Evolutionary conservation across 768 basidiomycete species (phyloP), one percentile per base, ranked within the genome.

Genomic region (Aureoboletus auriporus): DNA sequence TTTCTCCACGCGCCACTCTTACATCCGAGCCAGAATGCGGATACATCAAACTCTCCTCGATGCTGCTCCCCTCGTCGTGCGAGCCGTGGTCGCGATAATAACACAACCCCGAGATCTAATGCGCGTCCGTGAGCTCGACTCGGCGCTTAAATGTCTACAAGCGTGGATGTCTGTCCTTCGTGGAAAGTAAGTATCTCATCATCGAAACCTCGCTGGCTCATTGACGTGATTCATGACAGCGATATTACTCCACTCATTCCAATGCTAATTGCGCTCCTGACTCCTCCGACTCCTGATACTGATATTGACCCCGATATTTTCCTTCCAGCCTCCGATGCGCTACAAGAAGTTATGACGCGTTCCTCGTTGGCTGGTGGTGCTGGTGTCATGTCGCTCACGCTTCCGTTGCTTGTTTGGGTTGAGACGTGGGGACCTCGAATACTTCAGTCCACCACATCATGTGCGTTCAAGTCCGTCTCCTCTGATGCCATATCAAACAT

Each of bases 321-420:
- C 57, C 66, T 83, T 9, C 72, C 82, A 0, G 78, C 84, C 1
- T 84, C 84, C 1, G 83, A 89, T 38, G 77, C 84, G 0, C 62
- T 95, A 5, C 82, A 87, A 62, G 90, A 93, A 57, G 75, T 95
- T 45, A 75, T 93, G 57, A 77, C 82, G 1, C 79, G 81, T 42
- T 89, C 92, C 1, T 74, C 85, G 0, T 73, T 93, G 28, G 74
- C 84, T 1, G 79, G 84, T 44, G 89, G 89, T 0, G 71, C 75
- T 1, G 89, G 87, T 2, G 75, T 76, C 14, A 78, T 77, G 46
- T 77, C 84, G 0, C 75, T 94, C 28, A 92, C 92, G 0, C 89
- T 93, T 59, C 93, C 93, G 3, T 70, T 97, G 7, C 71, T 96
- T n/a, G 67, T 82, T 4, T 97, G 92, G 91, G 60, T 84, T 1